These are phyloP conservation scores for Alternaria angustiovoidea DNA, from an alignment of 2,329 filamentous ascomycete genomes.

Conservation along the genomic window DNA sequence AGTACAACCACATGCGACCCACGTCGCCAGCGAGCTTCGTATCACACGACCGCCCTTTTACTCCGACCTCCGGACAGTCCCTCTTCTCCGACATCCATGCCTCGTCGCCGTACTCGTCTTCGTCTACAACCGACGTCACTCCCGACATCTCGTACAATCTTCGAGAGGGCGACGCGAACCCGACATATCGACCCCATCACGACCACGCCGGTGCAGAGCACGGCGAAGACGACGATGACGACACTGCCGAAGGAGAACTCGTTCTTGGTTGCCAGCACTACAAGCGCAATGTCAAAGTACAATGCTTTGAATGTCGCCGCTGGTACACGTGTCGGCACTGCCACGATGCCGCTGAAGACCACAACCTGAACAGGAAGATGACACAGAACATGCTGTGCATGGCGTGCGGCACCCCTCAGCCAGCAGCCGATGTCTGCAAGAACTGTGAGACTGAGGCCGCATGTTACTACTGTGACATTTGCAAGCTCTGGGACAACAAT, in stretches of 20 bases:
- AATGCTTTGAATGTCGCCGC: slow-evolving; percentile 85
- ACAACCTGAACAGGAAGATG: slow-evolving; percentile 78
- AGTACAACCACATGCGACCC: slow-evolving; percentile 52
- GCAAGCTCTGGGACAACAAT: slow-evolving; percentile 97
- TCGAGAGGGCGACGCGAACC: slow-evolving; percentile 42
- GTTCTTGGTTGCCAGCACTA: slow-evolving; percentile 88
- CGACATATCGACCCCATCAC: slow-evolving; percentile 38
- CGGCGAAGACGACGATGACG: slow-evolving; percentile 58
- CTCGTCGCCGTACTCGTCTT: slow-evolving; percentile 46
- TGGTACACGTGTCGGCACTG: slow-evolving; percentile 98
- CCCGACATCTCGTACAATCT: slow-evolving; percentile 47
- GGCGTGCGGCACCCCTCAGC: slow-evolving; percentile 87
- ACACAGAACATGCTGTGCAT: slow-evolving; percentile 98
- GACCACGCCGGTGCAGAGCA: slow-evolving; percentile 46
- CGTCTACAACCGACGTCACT: slow-evolving; percentile 44
- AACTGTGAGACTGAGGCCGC: slow-evolving; percentile 80
- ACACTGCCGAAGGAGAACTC: slow-evolving; percentile 57
- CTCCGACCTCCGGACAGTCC: slow-evolving; percentile 47
- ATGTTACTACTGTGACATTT: slow-evolving; percentile 91
- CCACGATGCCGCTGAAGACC: slow-evolving; percentile 83
- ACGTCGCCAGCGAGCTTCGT: slow-evolving; percentile 50
- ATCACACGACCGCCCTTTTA: slow-evolving; percentile 50
- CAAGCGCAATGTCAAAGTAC: slow-evolving; percentile 92
- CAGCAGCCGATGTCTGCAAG: slow-evolving; percentile 78
- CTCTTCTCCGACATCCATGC: slow-evolving; percentile 45